A percentile compares a stretch with the other conserved stretches of the same genome.
phyloP scores from a whole-genome alignment of 345 rosid species.

The Anacardium occidentale region DNA sequence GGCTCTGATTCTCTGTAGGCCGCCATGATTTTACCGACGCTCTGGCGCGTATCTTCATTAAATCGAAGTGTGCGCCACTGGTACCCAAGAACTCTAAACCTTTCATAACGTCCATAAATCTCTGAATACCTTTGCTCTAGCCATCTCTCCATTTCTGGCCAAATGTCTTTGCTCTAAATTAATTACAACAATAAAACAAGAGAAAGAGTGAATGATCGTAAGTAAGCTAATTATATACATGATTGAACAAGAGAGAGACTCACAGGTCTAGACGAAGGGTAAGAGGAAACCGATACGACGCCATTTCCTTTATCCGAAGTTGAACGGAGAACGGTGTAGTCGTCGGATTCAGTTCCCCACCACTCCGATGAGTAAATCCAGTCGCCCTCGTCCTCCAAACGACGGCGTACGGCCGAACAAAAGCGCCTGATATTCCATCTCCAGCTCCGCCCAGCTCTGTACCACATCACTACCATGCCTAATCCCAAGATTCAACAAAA shows the following conservation, averaged over 20 bases:
- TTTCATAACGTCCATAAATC: conserved; percentile 28
- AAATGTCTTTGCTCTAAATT: conserved; percentile 46
- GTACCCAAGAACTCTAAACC: conserved; percentile 69
- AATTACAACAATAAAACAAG: background rate
- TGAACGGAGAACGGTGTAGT: conserved; percentile 47
- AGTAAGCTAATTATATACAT: background rate
- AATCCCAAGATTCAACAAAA: background rate
- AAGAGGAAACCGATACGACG: conserved; percentile 66
- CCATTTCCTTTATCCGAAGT: conserved; percentile 71
- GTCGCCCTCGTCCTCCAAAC: conserved; percentile 74
- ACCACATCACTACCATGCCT: conserved; percentile 24
- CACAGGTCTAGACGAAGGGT: conserved; percentile 81
- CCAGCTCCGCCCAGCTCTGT: conserved; percentile 22
- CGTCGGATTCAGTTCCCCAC: conserved; percentile 61
- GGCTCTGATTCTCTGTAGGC: conserved; percentile 52
- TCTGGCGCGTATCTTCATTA: conserved; percentile 77
- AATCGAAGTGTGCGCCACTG: conserved; percentile 88
- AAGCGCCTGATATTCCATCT: conserved; percentile 39
- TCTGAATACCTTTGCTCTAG: conserved; percentile 57
- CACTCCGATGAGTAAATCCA: conserved; percentile 83
- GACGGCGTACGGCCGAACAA: conserved; percentile 35
- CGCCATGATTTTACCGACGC: conserved; percentile 88
- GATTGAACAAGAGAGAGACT: conserved; percentile 27
- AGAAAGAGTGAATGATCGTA: background rate
- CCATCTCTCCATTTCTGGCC: conserved; percentile 81